Evolutionary conservation across 805 yeast species (phyloP).

Genomic region (Spathaspora girioi): DNA sequence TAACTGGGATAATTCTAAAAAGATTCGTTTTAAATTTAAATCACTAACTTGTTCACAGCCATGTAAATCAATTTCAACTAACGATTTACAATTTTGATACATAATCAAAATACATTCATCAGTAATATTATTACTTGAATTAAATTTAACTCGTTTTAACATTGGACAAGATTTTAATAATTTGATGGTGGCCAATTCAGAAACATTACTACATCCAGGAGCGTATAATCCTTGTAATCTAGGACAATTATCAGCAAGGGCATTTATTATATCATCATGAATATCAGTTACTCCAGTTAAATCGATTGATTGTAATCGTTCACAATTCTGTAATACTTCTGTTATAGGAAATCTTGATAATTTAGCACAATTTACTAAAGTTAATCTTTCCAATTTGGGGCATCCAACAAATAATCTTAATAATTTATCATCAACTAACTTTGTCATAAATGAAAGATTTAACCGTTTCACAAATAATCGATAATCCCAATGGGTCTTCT

Average conservation of each 20-base stretch:
- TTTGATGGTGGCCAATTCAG: conserved; percentile 57
- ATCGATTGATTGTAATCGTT: conserved; percentile 78
- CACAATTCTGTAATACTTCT: conserved; percentile 59
- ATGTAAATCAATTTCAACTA: conserved; percentile 89
- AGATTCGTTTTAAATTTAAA: conserved; percentile 51
- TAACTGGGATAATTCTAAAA: conserved; percentile 62
- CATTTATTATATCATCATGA: conserved; percentile 63
- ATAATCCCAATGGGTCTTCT: conserved; percentile 60
- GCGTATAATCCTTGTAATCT: conserved; percentile 87
- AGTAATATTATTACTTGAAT: conserved; percentile 63
- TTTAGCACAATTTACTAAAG: conserved; percentile 74
- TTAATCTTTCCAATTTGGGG: conserved; percentile 75
- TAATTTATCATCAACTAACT: conserved; percentile 60
- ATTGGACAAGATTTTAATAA: conserved; percentile 64
- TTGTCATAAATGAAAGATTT: conserved; percentile 73
- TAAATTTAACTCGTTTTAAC: conserved; percentile 78
- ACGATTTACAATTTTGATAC: conserved; percentile 67
- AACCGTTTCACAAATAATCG: conserved; percentile 70
- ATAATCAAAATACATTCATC: conserved; percentile 60
- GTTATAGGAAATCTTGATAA: conserved; percentile 61
- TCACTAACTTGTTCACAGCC: conserved; percentile 75
- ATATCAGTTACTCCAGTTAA: conserved; percentile 69
- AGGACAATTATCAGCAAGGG: conserved; percentile 67
- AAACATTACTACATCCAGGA: conserved; percentile 73
- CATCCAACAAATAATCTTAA: conserved; percentile 63